These are phyloP conservation scores for Plasmodium cynomolgi DNA, from an alignment of 169 alveolate genomes.

Conservation along the genomic window DNA sequence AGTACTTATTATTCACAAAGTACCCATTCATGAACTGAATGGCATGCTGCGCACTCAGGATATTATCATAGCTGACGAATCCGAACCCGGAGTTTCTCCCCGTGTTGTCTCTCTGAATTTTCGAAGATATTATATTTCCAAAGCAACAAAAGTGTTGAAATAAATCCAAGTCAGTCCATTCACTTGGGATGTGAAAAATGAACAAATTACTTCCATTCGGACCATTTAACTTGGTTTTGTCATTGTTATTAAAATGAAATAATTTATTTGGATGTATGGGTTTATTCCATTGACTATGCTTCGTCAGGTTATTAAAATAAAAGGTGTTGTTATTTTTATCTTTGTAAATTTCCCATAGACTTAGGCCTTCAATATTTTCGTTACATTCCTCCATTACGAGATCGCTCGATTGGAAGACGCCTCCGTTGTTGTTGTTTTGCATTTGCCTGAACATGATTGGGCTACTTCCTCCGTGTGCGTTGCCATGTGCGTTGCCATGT, in stretches of 20 bases:
- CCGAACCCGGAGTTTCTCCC: slow-evolving; percentile 91
- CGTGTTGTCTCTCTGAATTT: slow-evolving; percentile 90
- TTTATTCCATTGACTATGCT: slow-evolving; percentile 92
- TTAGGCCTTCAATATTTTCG: slow-evolving; percentile 81
- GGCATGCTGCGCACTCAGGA: slow-evolving; percentile 91
- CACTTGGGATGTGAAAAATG: slow-evolving; percentile 92
- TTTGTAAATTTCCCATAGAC: slow-evolving; percentile 84
- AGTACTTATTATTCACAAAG: slow-evolving; percentile 88
- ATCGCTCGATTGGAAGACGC: slow-evolving; percentile 33
- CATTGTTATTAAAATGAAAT: slow-evolving; percentile 75
- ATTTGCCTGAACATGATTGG: not conserved
- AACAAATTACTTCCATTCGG: slow-evolving; percentile 94
- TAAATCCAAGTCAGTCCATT: slow-evolving; percentile 91
- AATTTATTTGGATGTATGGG: slow-evolving; percentile 87
- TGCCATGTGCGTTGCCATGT: not conserved
- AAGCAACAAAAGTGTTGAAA: slow-evolving; percentile 88
- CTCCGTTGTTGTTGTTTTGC: slow-evolving; percentile 7
- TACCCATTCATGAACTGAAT: slow-evolving; percentile 92
- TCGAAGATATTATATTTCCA: slow-evolving; percentile 92
- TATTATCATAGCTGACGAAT: slow-evolving; percentile 91
- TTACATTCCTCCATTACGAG: slow-evolving; percentile 59
- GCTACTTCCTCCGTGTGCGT: not conserved
- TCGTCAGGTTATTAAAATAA: slow-evolving; percentile 88
- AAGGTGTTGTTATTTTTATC: slow-evolving; percentile 81
- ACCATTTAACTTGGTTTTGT: slow-evolving; percentile 82